Conservation (phyloP, 140 eudicot species). For the Bidens hawaiensis region DNA sequence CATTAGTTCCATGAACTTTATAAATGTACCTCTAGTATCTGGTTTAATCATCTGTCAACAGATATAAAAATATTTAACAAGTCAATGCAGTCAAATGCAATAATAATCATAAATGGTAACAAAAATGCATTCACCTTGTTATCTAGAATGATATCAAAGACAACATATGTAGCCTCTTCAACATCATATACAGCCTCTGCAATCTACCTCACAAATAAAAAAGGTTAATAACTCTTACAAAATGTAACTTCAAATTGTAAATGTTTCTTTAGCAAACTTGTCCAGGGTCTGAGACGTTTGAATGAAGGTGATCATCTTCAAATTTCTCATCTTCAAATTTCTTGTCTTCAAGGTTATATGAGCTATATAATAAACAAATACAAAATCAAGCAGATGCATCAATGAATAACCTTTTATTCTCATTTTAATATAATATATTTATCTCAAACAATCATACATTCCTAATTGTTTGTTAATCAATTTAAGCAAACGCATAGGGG, state of each 20-base stretch:
- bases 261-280: slow-evolving; percentile 42
- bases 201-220: slow-evolving; percentile 44
- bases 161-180: slow-evolving; percentile 75
- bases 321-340: no score
- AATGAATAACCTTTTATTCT: no score
- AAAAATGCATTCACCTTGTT: slow-evolving; percentile 49
- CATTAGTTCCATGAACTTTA: slow-evolving; percentile 69
- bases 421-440: not conserved
- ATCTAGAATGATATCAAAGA: slow-evolving; percentile 62
- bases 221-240: no score
- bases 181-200: slow-evolving; percentile 73
- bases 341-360: no score
- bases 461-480: no score
- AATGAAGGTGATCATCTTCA: no score
- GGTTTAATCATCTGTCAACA: slow-evolving; percentile 63
- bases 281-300: slow-evolving; percentile 53
- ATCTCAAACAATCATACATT: no score
- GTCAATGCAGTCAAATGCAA: not conserved
- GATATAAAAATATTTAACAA: slow-evolving; percentile 1
- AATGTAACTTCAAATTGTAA: no score
- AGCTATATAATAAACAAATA: slow-evolving; percentile 26
- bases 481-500: no score
- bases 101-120: not conserved
- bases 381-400: slow-evolving; percentile 6
- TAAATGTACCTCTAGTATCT: slow-evolving; percentile 59